phyloP scores from a whole-genome alignment of 2,329 filamentous ascomycete species.

The Stemphylium beticola region DNA sequence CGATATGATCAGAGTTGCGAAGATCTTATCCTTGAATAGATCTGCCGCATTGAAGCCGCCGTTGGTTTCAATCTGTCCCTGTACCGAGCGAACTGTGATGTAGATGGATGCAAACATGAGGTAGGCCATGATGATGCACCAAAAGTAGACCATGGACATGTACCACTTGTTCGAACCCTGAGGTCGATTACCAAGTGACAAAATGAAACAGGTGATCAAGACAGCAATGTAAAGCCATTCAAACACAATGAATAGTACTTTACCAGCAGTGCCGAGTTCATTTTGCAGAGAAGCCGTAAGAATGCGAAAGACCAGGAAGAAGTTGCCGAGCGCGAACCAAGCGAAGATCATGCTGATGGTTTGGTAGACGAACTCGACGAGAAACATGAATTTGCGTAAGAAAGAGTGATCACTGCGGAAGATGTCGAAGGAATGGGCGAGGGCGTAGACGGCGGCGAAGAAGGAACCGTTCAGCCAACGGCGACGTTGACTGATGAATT shows the following conservation, averaged over 20 bases:
- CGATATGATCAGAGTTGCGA: slow-evolving; percentile 92
- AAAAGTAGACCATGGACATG: slow-evolving; percentile 98
- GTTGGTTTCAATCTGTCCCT: slow-evolving; percentile 66
- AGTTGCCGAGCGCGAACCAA: slow-evolving; percentile 98
- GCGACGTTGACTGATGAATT: slow-evolving; percentile 93
- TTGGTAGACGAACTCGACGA: slow-evolving; percentile 93
- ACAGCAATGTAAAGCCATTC: slow-evolving; percentile 95
- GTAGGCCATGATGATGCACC: slow-evolving; percentile 91
- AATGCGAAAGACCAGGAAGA: slow-evolving; percentile 98
- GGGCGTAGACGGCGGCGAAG: slow-evolving; percentile 94
- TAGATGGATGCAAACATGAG: slow-evolving; percentile 94
- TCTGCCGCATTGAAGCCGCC: slow-evolving; percentile 72
- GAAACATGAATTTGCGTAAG: slow-evolving; percentile 84
- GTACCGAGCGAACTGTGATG: slow-evolving; percentile 87
- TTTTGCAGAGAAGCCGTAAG: slow-evolving; percentile 84
- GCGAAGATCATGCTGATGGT: slow-evolving; percentile 97
- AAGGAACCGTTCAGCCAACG: slow-evolving; percentile 98
- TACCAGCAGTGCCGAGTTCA: slow-evolving; percentile 77
- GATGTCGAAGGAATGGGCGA: slow-evolving; percentile 95
- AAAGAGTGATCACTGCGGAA: slow-evolving; percentile 91
- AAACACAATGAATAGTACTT: slow-evolving; percentile 85
- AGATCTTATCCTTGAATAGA: slow-evolving; percentile 85
- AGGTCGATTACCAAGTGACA: slow-evolving; percentile 92
- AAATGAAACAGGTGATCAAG: slow-evolving; percentile 90
- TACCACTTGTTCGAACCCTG: slow-evolving; percentile 94